phyloP scores from a whole-genome alignment of 192 early-diverging fungal genomes.

The Backusella morwellensis region DNA sequence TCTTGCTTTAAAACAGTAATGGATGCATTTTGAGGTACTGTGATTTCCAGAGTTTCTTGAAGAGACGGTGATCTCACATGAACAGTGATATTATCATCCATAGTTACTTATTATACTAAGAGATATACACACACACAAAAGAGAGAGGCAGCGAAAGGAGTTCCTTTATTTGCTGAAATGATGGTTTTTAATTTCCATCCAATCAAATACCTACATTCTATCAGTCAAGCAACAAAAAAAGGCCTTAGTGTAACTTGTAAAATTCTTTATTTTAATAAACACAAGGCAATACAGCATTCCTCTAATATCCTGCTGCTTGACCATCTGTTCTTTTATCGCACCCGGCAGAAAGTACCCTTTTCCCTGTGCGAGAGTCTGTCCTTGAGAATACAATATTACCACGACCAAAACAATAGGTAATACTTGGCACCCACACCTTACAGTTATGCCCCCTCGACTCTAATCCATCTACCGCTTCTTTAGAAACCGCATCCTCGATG shows the following conservation, averaged over 20 bases:
- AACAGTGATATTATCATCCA: conserved; percentile 14
- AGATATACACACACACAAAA: neutral
- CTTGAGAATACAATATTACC: conserved; percentile 65
- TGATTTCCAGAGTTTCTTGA: conserved; percentile 20
- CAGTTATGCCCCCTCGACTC: conserved; percentile 57
- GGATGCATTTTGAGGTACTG: neutral
- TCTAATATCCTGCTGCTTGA: conserved; percentile 31
- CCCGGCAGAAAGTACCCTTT: conserved; percentile 47
- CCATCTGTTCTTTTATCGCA: conserved; percentile 60
- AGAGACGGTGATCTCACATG: conserved; percentile 35
- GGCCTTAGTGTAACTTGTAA: too few species aligned
- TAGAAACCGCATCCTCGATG: conserved; percentile 62
- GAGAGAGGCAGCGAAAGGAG: neutral
- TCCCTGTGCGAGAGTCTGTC: conserved; percentile 37
- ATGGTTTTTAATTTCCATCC: neutral
- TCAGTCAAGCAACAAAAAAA: neutral
- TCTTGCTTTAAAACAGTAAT: conserved; percentile 18
- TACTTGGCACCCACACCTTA: conserved; percentile 38
- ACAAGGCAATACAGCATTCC: too few species aligned
- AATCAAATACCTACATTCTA: neutral
- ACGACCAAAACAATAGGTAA: conserved; percentile 55
- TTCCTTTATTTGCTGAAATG: neutral
- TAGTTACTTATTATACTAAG: neutral
- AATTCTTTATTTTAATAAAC: too few species aligned
- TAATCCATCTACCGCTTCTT: conserved; percentile 43